Base-by-base conservation (phyloP, 108 stramenopile species). In the Pseudonitzschia pungens region DNA sequence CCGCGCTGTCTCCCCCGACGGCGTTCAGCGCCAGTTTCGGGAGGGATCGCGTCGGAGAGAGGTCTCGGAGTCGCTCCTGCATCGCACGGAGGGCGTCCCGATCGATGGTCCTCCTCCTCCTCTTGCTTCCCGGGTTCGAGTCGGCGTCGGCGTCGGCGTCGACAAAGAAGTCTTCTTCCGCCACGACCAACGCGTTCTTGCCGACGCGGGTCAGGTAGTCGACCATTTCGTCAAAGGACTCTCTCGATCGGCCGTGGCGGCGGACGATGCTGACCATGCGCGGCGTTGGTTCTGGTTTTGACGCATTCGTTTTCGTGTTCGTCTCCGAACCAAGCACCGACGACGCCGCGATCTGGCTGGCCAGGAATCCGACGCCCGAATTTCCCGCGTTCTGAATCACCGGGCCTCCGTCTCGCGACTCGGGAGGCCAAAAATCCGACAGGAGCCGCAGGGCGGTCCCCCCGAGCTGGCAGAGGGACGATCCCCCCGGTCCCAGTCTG, bases 301-400 rank as follows among this genome's bases (percentile, higher is more conserved):
- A 8, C 6, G 36, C 36, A 5, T 2, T 36, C 36, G 6, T 6
- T 36, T 2, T 36, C 36, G 36, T 36, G 36, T 6, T 36, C 9
- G 5, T 12, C 7, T 48, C 10, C 7, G 16, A 12, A 21, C 21
- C 57, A 27, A 63, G 42, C 71, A 20, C 10, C 66, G 31, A 66
- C 64, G 21, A 64, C 20, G 31, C 57, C 18, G 81, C 73, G 18
- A 87, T 33, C 54, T 87, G 83, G 55, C 77, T 76, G 21, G 75
- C 76, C 78, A 87, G 76, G 9, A 75, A 63, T 9, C 83, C 86
- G 0, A 84, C 86, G 14, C 71, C 83, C 11, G 86, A 83, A 51
- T 76, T 82, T 18, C 83, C 86, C n/a, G 78, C 83, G 77, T 87
- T 84, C 75, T 87, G 86, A 16, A 86, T 24, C 32, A 77, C 70